These are phyloP conservation scores for Populus alba DNA, from an alignment of 345 rosid species.

Conservation along the genomic window DNA sequence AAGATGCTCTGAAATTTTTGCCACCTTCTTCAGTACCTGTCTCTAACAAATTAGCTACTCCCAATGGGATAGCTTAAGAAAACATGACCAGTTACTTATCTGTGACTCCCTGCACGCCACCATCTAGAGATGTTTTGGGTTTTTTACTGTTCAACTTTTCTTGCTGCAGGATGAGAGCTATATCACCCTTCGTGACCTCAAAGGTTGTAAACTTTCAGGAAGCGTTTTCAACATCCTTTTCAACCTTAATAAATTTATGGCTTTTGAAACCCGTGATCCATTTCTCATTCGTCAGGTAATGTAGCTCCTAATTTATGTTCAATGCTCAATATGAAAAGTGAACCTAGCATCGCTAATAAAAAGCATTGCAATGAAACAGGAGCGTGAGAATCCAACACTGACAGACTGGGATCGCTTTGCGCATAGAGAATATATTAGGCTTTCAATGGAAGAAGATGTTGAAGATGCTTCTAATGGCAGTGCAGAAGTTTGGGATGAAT, in stretches of 20 bases:
- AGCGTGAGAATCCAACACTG: slow-evolving; percentile 92
- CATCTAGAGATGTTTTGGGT: neutral
- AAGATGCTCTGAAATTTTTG: neutral
- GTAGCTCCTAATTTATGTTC: neutral
- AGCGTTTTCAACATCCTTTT: slow-evolving; percentile 87
- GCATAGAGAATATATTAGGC: slow-evolving; percentile 93
- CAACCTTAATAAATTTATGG: slow-evolving; percentile 94
- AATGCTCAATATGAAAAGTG: neutral
- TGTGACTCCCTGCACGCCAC: neutral
- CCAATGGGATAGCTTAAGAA: neutral
- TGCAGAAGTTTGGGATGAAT: slow-evolving; percentile 97
- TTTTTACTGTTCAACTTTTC: slow-evolving; percentile 16
- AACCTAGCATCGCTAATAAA: neutral
- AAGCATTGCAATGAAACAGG: slow-evolving; percentile 43
- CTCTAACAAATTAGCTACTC: neutral
- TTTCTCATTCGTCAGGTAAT: slow-evolving; percentile 95
- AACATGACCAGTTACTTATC: neutral
- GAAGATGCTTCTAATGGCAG: slow-evolving; percentile 98
- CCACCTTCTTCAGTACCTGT: neutral
- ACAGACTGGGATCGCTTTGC: slow-evolving; percentile 99
- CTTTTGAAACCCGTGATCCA: slow-evolving; percentile 95
- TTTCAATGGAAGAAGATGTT: slow-evolving; percentile 98
- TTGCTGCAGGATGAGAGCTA: slow-evolving; percentile 65
- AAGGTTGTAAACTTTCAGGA: slow-evolving; percentile 87
- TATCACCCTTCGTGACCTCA: slow-evolving; percentile 64